Evolutionary conservation across 1,284 basidiomycete genomes (phyloP), one percentile per base, ranked within the genome.

Genomic region (Gomphus bonarii): DNA sequence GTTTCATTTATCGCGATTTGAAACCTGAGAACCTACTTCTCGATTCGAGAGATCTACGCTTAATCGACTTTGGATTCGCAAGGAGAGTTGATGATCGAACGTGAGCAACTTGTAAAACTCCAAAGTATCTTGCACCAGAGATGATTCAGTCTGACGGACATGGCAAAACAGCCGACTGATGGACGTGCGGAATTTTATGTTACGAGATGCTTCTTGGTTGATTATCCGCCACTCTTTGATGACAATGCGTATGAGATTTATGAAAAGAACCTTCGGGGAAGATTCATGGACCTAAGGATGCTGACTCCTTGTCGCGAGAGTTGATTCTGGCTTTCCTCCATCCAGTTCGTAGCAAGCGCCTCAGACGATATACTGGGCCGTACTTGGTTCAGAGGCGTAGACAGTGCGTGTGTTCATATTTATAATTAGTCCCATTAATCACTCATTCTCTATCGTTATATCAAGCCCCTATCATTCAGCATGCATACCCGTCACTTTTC

Each of bases 81-180:
- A 99, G 99, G 72, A 89, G 95, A 62, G 95, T 97, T 3, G 95
- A 95, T 58, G 95, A 98, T 72, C 93, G 95, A 72, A 99, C 97
- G 1, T 99, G 95, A 95, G 99, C 97, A 7, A 78, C 99, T 20
- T 99, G 97, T 70, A 97, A 94, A 40, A 97, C 94, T 4, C 97
- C 97, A 12, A 97, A 99, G 72, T 99, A 99, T 65, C 79, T 95
- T 44, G 92, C 92, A 0, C 92, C 92, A 18, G 92, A 95, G 70
- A 93, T 95, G 58, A 97, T 99, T 47, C 92, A 95, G 69, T 93
- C 90, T 14, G 93, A 95, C 64, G 95, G 95, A 11, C 97, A 99
- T 75, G 95, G 95, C 62, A 97, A 98, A 73, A 91, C 91, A 38
- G 95, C 97, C 3, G 95, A 99, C 69, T 99, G 95, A 95, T 99